These are phyloP conservation scores for Backusella westeae DNA, from an alignment of 192 early-diverging fungal species.

Conservation along the genomic window DNA sequence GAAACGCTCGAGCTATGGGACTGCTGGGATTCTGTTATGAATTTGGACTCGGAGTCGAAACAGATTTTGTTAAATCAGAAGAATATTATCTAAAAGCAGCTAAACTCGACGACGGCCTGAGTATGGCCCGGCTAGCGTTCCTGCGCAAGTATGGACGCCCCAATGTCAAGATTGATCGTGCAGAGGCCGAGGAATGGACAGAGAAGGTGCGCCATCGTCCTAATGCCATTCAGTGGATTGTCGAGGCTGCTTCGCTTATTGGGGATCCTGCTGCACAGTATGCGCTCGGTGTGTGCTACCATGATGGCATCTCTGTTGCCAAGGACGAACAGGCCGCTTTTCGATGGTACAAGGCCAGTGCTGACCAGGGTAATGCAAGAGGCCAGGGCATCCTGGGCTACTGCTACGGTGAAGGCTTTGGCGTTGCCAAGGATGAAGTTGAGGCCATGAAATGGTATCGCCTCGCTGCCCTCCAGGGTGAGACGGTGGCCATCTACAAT, in stretches of 20 bases:
- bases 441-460: conserved; percentile 54
- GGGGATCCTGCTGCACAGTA: conserved; percentile 71
- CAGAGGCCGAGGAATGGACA: conserved; percentile 80
- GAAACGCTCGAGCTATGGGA: conserved; percentile 51
- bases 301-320: conserved; percentile 57
- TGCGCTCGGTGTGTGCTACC: conserved; percentile 77
- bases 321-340: conserved; percentile 49
- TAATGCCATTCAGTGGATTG: conserved; percentile 62
- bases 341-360: conserved; percentile 56
- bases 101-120: conserved; percentile 56
- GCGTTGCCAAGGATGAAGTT: conserved; percentile 54
- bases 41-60: conserved; percentile 73
- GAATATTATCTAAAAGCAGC: conserved; percentile 66
- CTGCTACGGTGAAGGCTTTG: conserved; percentile 85
- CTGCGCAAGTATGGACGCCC: conserved; percentile 81
- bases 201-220: conserved; percentile 44
- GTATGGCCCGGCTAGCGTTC: conserved; percentile 69
- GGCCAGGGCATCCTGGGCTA: conserved; percentile 71
- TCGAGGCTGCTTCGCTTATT: conserved; percentile 55
- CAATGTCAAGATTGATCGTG: conserved; percentile 73
- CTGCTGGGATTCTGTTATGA: conserved; percentile 83
- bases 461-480: conserved; percentile 44
- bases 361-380: conserved; percentile 58
- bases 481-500: conserved; percentile 55
- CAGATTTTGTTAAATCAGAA: conserved; percentile 62